Evolutionary conservation across 2,329 filamentous ascomycete genomes (phyloP).

Genomic region (Elsinoe necatrix): DNA sequence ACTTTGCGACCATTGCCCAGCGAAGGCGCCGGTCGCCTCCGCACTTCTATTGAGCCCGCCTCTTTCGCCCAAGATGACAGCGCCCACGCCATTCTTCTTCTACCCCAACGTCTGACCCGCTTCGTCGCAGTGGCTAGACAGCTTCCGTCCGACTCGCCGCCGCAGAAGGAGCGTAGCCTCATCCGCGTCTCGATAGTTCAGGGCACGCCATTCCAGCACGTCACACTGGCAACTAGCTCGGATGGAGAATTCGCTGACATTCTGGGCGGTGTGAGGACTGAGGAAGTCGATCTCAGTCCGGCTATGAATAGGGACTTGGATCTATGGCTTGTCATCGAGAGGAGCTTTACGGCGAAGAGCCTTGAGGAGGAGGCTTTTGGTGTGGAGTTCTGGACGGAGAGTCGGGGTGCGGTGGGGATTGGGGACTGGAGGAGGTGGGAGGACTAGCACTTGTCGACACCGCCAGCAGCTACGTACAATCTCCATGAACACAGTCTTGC

Average conservation of each 20-base stretch:
- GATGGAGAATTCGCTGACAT: conserved; percentile 68
- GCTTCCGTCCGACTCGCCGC: conserved; percentile 16
- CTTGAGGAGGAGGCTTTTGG: conserved; percentile 43
- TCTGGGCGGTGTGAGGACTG: conserved; percentile 55
- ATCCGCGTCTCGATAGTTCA: conserved; percentile 66
- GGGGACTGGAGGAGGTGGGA: conserved; percentile 41
- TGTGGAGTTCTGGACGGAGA: conserved; percentile 41
- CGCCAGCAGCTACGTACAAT: no score
- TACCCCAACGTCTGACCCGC: conserved; percentile 41
- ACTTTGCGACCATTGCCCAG: conserved; percentile 54
- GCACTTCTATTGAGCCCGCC: conserved; percentile 49
- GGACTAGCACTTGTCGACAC: background rate
- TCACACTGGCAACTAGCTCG: conserved; percentile 56
- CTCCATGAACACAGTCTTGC: no score
- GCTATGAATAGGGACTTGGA: conserved; percentile 48
- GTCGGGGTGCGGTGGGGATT: conserved; percentile 35
- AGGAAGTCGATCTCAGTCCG: conserved; percentile 67
- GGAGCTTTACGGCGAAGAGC: conserved; percentile 53
- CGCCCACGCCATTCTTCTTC: conserved; percentile 46
- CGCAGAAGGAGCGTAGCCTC: conserved; percentile 32
- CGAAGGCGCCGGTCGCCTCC: conserved; percentile 67
- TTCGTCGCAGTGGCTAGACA: conserved; percentile 25
- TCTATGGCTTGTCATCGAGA: conserved; percentile 74
- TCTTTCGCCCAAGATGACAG: conserved; percentile 44
- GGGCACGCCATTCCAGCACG: conserved; percentile 61